These are phyloP conservation scores for Phylloporus rhodoxanthus DNA, from an alignment of 768 basidiomycete genomes.

Conservation along the genomic window DNA sequence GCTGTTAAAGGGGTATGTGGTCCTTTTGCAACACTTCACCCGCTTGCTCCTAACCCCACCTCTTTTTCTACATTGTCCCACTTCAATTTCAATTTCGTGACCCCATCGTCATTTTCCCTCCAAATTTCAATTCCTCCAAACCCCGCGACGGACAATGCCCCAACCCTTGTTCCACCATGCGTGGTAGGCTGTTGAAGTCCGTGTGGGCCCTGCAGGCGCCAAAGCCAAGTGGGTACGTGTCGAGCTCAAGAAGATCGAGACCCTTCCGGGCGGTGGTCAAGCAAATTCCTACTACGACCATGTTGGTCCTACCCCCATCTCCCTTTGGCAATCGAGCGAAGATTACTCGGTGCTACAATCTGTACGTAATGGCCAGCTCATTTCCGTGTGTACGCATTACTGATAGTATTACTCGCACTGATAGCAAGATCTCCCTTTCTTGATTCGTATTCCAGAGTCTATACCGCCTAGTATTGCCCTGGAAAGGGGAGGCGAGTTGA, in stretches of 20 bases:
- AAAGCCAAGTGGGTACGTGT: conserved; percentile 92
- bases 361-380: conserved; percentile 36
- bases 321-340: conserved; percentile 74
- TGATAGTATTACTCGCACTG: conserved; percentile 1
- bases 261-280: conserved; percentile 62
- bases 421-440: conserved; percentile 85
- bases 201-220: conserved; percentile 64
- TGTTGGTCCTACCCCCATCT: conserved; percentile 76
- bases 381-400: conserved; percentile 1
- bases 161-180: background rate
- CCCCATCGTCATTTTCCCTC: background rate
- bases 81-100: conserved; percentile 1
- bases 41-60: conserved; percentile 2
- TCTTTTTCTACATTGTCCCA: background rate
- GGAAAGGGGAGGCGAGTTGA: conserved; percentile 58
- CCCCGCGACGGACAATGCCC: conserved; percentile 6
- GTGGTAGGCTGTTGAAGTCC: conserved; percentile 78
- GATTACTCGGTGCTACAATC: conserved; percentile 67
- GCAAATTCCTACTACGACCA: conserved; percentile 72
- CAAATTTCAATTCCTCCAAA: background rate
- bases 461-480: conserved; percentile 82
- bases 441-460: conserved; percentile 87
- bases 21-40: background rate
- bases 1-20: conserved; percentile 77
- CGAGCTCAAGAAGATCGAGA: conserved; percentile 88